Base-by-base conservation (phyloP, 2,329 filamentous ascomycete species). In the Epichloe glyceriae region DNA sequence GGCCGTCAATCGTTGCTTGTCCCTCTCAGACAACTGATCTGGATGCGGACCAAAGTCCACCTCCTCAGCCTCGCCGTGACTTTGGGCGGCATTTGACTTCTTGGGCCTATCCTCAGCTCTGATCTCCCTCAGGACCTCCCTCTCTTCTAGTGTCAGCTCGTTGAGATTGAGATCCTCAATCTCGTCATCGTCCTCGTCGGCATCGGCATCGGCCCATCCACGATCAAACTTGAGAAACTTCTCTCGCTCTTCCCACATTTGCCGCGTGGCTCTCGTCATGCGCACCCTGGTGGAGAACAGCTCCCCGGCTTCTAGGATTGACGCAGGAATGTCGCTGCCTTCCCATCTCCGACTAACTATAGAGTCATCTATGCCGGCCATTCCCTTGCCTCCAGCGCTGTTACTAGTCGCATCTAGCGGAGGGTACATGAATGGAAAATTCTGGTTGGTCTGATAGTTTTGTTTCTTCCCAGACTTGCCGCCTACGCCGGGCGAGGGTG, bases 361-460 rank as follows among this genome's bases (percentile, higher is more conserved):
- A 17, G 79, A 68, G 57, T 91, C 86, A 63, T 95, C 88, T 43
- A 90, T 68, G 41, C 86, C 86, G 5, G 89, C 86, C 19, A 78
- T 79, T 12, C 90, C 90, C 63, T 95, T 96, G 1, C 91, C 91
- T 47, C 93, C 91, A 38, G 91, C 83, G 58, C 85, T 86, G 62
- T 95, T 95, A 67, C 89, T 95, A 22, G 82, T 84, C 54, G 83
- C 84, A 66, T 96, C 91, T 17, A 96, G 72, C 1, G 93, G 93
- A 2, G 93, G 93, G 59, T 98, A 98, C 70, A 98, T 82, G 62
- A 98, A 97, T 0, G 93, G 93, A 57, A 98, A 97, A 63, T 96
- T 93, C 60, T 98, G 93, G 62, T 98, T 98, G 0, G 93, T 98
- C 66, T 98, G 93, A 61, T 98, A 98, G 59, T 97, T 98, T 62